Percentiles rank a stretch among this genome's conserved stretches.
Conservation (phyloP, 768 basidiomycete genomes). For the Dioszegia crocea region DNA sequence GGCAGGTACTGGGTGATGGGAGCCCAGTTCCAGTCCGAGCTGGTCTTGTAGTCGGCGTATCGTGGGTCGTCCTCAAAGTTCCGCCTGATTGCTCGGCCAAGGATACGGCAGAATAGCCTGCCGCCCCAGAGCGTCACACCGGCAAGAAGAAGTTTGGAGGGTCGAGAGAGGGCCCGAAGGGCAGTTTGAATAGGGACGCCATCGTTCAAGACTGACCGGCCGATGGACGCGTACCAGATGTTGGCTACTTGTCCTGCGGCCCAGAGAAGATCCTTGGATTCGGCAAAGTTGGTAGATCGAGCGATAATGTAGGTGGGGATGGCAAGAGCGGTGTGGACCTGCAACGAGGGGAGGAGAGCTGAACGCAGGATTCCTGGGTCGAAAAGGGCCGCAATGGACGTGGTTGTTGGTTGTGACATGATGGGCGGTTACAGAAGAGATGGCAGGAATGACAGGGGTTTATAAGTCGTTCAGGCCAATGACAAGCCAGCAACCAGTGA, state of each 20-base stretch:
- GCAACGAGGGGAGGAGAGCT: slow-evolving; percentile 31
- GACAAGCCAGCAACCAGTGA: not conserved
- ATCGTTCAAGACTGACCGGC: slow-evolving; percentile 5
- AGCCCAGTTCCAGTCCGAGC: slow-evolving; percentile 20
- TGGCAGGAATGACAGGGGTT: not conserved
- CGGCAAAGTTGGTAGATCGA: slow-evolving; percentile 13
- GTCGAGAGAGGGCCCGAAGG: slow-evolving; percentile 15
- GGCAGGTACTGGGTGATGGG: slow-evolving; percentile 15
- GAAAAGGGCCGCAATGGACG: slow-evolving; percentile 5
- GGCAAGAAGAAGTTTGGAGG: slow-evolving; percentile 22
- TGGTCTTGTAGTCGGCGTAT: slow-evolving; percentile 15
- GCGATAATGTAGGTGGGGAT: slow-evolving; percentile 23
- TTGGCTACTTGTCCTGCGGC: slow-evolving; percentile 21
- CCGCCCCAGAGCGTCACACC: slow-evolving; percentile 31
- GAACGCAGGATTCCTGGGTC: slow-evolving; percentile 23
- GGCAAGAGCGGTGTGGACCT: slow-evolving; percentile 23
- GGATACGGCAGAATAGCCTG: slow-evolving; percentile 17
- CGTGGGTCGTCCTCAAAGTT: slow-evolving; percentile 30
- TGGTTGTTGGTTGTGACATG: not conserved
- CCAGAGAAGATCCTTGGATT: slow-evolving; percentile 36
- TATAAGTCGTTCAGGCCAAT: not conserved
- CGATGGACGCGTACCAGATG: slow-evolving; percentile 26
- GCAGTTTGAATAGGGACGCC: slow-evolving; percentile 13
- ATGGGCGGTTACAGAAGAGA: not conserved
- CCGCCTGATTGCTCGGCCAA: slow-evolving; percentile 8